A percentile compares a stretch with the other conserved stretches of the same genome.
These are phyloP conservation scores for Amaranthus tricolor DNA, from an alignment of 179 eudicot species.

Conservation along the genomic window DNA sequence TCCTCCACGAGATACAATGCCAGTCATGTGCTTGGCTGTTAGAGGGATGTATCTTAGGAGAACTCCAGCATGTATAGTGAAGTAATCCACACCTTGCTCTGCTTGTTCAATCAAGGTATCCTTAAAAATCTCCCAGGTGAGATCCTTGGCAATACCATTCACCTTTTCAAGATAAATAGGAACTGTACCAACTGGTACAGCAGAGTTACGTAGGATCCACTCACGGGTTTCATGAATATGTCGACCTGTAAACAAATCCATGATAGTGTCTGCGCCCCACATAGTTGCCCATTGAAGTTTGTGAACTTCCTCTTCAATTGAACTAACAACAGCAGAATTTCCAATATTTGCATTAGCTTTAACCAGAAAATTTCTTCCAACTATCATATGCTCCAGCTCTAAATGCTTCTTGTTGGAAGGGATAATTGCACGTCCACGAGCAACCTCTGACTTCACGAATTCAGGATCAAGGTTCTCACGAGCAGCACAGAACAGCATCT, in stretches of 20 bases:
- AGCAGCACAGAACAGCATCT: conserved; percentile 89
- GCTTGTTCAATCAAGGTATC: conserved; percentile 97
- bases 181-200: conserved; percentile 98
- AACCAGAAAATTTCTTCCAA: conserved; percentile 92
- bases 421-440: conserved; percentile 97
- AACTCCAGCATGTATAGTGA: conserved; percentile 97
- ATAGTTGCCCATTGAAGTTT: conserved; percentile 99
- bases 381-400: conserved; percentile 97
- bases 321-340: conserved; percentile 95
- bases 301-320: conserved; percentile 98
- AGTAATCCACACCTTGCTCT: conserved; percentile 98
- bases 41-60: conserved; percentile 88
- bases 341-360: conserved; percentile 97
- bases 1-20: conserved; percentile 98
- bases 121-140: conserved; percentile 87
- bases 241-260: conserved; percentile 98
- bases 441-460: conserved; percentile 93
- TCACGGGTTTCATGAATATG: conserved; percentile 99
- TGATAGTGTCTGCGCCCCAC: conserved; percentile 99
- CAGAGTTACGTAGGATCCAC: conserved; percentile 90
- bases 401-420: conserved; percentile 95
- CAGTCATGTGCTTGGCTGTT: conserved; percentile 97
- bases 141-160: conserved; percentile 84
- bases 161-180: conserved; percentile 97
- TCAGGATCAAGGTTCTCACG: conserved; percentile 96